These are phyloP conservation scores for Sclerotiophoma versabilis DNA, from an alignment of 2,329 filamentous ascomycete genomes.

Conservation along the genomic window DNA sequence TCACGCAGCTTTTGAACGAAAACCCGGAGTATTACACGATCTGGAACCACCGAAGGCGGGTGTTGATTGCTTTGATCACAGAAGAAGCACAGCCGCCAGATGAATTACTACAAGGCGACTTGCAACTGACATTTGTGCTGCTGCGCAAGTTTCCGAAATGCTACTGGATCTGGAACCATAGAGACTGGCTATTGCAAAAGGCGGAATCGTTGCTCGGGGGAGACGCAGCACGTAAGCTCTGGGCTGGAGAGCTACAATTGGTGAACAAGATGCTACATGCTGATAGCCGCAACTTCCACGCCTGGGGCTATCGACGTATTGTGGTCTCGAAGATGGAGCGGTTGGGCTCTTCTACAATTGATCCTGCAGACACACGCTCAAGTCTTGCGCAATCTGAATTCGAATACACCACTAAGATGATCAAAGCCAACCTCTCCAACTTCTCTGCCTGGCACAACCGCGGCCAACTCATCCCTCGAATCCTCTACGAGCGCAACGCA, in stretches of 20 bases:
- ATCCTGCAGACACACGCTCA: conserved; percentile 17
- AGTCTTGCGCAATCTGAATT: conserved; percentile 84
- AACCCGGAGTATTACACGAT: conserved; percentile 92
- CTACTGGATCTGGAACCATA: conserved; percentile 99
- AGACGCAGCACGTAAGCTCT: conserved; percentile 68
- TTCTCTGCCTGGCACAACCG: conserved; percentile 97
- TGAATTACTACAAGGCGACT: conserved; percentile 72
- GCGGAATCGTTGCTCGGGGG: conserved; percentile 69
- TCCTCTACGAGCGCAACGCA: conserved; percentile 75
- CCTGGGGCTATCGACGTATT: conserved; percentile 87
- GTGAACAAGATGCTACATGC: conserved; percentile 86
- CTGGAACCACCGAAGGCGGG: conserved; percentile 85
- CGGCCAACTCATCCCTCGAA: conserved; percentile 78
- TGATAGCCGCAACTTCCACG: conserved; percentile 93
- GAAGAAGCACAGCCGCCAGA: conserved; percentile 43
- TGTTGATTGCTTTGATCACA: conserved; percentile 67
- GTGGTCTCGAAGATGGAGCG: conserved; percentile 80
- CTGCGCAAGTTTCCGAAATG: conserved; percentile 90
- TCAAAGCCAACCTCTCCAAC: conserved; percentile 83
- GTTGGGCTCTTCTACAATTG: conserved; percentile 24
- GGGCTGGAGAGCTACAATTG: conserved; percentile 83
- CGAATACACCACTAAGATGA: conserved; percentile 89
- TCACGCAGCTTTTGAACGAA: conserved; percentile 73
- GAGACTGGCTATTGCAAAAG: conserved; percentile 81
- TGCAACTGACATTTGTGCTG: conserved; percentile 83